Percentiles rank a stretch among this genome's conserved stretches.
Conservation (phyloP, 1,284 basidiomycete species). For the Cryptococcus sp. region DNA sequence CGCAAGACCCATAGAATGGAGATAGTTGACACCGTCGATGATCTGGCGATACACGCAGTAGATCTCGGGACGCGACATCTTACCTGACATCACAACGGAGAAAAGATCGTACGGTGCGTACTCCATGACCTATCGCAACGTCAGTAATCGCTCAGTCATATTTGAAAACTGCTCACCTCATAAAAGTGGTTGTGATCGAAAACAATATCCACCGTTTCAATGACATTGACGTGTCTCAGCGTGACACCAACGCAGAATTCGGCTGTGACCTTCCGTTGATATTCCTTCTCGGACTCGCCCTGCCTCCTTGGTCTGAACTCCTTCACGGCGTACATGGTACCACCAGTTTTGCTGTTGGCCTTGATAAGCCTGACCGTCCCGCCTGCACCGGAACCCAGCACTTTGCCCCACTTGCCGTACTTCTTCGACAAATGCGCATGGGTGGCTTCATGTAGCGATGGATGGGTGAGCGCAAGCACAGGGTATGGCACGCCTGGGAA, state of each 20-base stretch:
- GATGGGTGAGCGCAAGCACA: conserved; percentile 51
- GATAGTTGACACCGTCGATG: conserved; percentile 95
- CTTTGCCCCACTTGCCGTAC: conserved; percentile 98
- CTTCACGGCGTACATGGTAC: conserved; percentile 90
- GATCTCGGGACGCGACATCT: conserved; percentile 96
- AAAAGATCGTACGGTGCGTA: conserved; percentile 98
- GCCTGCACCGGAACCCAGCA: conserved; percentile 93
- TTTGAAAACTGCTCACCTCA: conserved; percentile 64
- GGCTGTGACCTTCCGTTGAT: conserved; percentile 98
- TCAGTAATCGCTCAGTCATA: conserved; percentile 4
- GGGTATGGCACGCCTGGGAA: conserved; percentile 51
- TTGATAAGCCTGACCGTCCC: conserved; percentile 97
- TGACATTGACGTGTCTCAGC: conserved; percentile 93
- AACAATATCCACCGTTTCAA: conserved; percentile 98
- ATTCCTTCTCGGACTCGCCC: conserved; percentile 92
- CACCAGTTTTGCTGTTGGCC: conserved; percentile 73
- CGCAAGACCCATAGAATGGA: conserved; percentile 95
- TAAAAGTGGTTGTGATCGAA: conserved; percentile 97
- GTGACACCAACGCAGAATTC: conserved; percentile 98
- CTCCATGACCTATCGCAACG: conserved; percentile 81
- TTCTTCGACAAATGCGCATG: conserved; percentile 94
- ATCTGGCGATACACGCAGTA: conserved; percentile 99
- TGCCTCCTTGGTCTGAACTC: conserved; percentile 88
- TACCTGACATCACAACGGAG: conserved; percentile 98
- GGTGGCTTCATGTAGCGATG: conserved; percentile 73